Conservation (phyloP, 2,329 filamentous ascomycete genomes). For the Didymella lethalis region DNA sequence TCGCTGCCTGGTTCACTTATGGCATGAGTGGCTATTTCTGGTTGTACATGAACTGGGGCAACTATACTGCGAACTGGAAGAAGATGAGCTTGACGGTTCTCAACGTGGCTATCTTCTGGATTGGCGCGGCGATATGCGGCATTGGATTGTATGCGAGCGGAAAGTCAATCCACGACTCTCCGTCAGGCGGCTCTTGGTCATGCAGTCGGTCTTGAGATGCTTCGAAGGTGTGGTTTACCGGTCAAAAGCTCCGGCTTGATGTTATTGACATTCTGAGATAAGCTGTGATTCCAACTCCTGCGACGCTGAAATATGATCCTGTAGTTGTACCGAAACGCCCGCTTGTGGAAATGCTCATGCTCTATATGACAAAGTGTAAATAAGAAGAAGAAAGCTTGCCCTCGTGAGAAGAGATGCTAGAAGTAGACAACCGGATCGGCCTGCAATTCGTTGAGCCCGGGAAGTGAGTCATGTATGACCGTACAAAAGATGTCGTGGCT, state of each 20-base stretch:
- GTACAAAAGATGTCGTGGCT: slow-evolving; percentile 50
- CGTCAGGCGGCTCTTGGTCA: slow-evolving; percentile 30
- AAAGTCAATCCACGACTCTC: slow-evolving; percentile 34
- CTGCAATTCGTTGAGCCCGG: slow-evolving; percentile 48
- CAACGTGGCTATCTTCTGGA: slow-evolving; percentile 53
- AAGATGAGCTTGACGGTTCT: slow-evolving; percentile 57
- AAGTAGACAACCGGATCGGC: slow-evolving; percentile 50
- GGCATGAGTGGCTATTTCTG: slow-evolving; percentile 56
- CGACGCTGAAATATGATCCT: neutral
- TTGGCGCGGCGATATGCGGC: slow-evolving; percentile 33
- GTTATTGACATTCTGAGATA: neutral
- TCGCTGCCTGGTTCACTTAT: slow-evolving; percentile 70
- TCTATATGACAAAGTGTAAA: slow-evolving; percentile 9
- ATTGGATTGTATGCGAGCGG: slow-evolving; percentile 36
- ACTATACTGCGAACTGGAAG: slow-evolving; percentile 48
- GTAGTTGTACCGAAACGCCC: slow-evolving; percentile 9
- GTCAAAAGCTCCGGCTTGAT: neutral
- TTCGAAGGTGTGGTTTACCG: neutral
- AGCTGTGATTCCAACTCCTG: neutral
- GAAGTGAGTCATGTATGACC: slow-evolving; percentile 50
- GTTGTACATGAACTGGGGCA: slow-evolving; percentile 57
- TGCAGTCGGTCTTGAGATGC: slow-evolving; percentile 21
- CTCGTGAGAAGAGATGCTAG: slow-evolving; percentile 20
- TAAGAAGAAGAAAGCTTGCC: neutral
- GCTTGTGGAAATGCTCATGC: slow-evolving; percentile 15